Base-by-base conservation (phyloP, 2,329 filamentous ascomycete species). In the Coniochaeta ligniaria region DNA sequence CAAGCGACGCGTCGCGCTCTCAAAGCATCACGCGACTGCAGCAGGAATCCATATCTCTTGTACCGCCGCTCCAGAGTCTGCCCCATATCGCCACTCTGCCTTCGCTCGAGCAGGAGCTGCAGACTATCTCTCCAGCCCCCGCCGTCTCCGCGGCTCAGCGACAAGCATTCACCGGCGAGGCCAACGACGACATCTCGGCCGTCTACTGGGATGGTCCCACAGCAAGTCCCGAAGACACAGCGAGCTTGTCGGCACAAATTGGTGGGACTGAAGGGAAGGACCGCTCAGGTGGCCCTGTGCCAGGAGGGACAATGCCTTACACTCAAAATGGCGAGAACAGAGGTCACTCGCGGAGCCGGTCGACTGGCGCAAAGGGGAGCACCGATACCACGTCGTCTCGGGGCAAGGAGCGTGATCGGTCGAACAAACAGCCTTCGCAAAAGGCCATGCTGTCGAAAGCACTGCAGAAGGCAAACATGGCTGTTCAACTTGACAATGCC, bases 361-460 rank as follows among this genome's bases (percentile, higher is more conserved):
- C 80, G 14, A 73, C 75, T 43, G 71, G 74, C 4, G 69, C 72
- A n/a, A 81, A 78, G 63, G 73, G 75, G 38, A 80, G 78, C 66
- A 68, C 70, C 22, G 79, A 81, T 59, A 76, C 76, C 6, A 73
- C 71, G 8, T 73, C 72, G 38, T 73, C 72, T 41, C 72, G 72
- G 3, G 68, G 68, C 24, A 73, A 70, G 45, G 73, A 72, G 36
- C 66, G 68, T 54, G 69, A 74, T 24, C 75, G 76, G 38, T 58
- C 63, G 1, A 64, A 59, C 57, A 80, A 80, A 63, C 76, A 76
- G n/a, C 84, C 85, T 16, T 92, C 90, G 1, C 90, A 98, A 72
- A 98, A 97, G 78, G 90, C 88, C 12, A 98, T 98, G 93, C 82
- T 99, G 38, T 96, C 94, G n/a, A 91, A 90, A 67, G 95, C 95